Conservation (phyloP, 495 filamentous ascomycete species). For the Cudoniella acicularis region DNA sequence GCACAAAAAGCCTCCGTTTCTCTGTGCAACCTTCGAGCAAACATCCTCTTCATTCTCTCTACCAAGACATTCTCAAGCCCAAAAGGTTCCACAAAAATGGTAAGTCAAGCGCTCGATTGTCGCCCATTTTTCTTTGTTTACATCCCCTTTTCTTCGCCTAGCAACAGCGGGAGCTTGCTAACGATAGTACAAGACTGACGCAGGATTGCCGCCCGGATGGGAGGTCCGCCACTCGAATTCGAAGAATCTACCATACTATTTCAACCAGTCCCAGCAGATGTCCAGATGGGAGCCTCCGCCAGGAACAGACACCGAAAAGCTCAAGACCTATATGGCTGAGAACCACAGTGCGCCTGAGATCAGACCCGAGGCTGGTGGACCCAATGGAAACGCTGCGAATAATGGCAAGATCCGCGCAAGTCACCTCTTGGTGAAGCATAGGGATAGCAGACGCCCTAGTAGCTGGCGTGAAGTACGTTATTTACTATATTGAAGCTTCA, state of each 20-base stretch:
- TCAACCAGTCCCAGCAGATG: conserved; percentile 75
- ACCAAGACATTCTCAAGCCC: neutral
- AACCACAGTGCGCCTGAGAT: conserved; percentile 63
- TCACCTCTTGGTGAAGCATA: conserved; percentile 91
- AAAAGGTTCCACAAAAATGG: conserved; percentile 5
- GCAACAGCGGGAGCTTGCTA: conserved; percentile 13
- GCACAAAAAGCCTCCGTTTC: neutral
- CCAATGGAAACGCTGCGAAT: conserved; percentile 47
- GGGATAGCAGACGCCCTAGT: conserved; percentile 76
- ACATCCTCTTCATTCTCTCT: neutral
- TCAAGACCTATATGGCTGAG: conserved; percentile 87
- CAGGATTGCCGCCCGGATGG: conserved; percentile 84
- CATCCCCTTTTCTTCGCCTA: neutral
- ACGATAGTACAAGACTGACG: conserved; percentile 49
- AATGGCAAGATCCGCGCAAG: conserved; percentile 88
- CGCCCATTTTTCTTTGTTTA: neutral
- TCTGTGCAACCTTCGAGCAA: neutral
- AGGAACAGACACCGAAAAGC: conserved; percentile 80
- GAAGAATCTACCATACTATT: conserved; percentile 98
- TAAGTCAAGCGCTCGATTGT: neutral
- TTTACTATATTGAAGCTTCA: neutral
- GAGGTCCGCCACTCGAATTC: conserved; percentile 94
- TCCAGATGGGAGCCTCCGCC: conserved; percentile 92
- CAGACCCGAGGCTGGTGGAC: conserved; percentile 36
- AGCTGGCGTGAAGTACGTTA: conserved; percentile 75